phyloP scores from a whole-genome alignment of 2,329 filamentous ascomycete species.

The Apiospora arundinis region DNA sequence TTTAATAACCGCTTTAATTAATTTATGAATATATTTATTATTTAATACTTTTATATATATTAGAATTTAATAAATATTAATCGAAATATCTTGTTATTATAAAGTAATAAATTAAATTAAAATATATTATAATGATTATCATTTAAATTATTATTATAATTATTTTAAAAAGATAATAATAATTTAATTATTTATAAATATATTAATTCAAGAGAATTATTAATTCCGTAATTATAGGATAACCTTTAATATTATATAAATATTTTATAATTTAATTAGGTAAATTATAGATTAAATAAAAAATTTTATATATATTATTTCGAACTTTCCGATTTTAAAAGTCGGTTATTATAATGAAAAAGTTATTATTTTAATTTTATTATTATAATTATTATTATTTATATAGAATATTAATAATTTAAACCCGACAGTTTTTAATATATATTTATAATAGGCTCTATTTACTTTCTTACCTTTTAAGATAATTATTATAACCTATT shows the following conservation, averaged over 20 bases:
- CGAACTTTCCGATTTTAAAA: accelerated
- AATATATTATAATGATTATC: not conserved
- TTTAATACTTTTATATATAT: not conserved
- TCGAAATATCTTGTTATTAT: not conserved
- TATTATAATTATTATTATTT: not conserved
- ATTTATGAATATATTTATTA: not conserved
- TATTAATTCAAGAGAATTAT: not conserved
- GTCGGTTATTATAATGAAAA: not conserved
- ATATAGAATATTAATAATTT: not conserved
- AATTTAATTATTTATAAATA: not conserved
- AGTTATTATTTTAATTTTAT: not conserved
- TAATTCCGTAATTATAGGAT: not conserved
- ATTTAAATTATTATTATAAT: not conserved
- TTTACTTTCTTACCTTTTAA: not conserved
- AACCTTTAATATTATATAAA: not conserved
- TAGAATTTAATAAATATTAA: not conserved
- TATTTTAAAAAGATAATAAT: not conserved
- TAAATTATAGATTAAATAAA: not conserved
- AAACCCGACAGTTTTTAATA: not conserved
- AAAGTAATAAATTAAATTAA: not conserved
- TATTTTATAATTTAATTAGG: not conserved
- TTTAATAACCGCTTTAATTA: not conserved
- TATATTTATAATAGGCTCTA: not conserved
- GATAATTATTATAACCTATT: not conserved
- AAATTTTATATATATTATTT: not conserved